phyloP scores from a whole-genome alignment of 371 early-diverging fungal genomes.

The Rhizomucor miehei region DNA sequence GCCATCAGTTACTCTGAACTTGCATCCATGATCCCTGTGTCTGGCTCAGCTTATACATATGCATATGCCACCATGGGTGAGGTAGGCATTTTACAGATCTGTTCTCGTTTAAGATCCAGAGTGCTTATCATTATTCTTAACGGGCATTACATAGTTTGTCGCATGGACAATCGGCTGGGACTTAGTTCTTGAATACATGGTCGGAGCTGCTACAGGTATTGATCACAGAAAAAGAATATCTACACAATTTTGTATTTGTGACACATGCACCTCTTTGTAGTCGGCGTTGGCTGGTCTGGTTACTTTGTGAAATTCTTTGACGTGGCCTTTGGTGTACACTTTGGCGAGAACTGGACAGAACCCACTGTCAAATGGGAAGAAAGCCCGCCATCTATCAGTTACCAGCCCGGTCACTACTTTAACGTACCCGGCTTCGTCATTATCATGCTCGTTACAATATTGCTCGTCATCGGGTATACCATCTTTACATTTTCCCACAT shows the following conservation, averaged over 20 bases:
- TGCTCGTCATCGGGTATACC: conserved; percentile 62
- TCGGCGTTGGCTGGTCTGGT: conserved; percentile 74
- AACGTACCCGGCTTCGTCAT: conserved; percentile 77
- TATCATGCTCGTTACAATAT: conserved; percentile 51
- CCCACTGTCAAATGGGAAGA: conserved; percentile 65
- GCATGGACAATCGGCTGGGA: conserved; percentile 89
- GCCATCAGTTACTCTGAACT: conserved; percentile 82
- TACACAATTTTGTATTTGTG: too few species aligned
- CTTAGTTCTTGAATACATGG: conserved; percentile 80
- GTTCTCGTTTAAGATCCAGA: neutral
- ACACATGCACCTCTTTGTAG: conserved; percentile 4
- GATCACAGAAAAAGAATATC: too few species aligned
- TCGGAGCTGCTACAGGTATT: conserved; percentile 71
- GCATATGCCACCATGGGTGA: conserved; percentile 85
- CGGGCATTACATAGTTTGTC: conserved; percentile 37
- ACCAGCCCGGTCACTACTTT: conserved; percentile 53
- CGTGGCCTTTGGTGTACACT: conserved; percentile 50
- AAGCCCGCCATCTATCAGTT: conserved; percentile 31
- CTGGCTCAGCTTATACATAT: conserved; percentile 84
- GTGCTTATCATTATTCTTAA: neutral
- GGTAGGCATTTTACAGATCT: conserved; percentile 11
- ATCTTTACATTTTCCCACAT: neutral
- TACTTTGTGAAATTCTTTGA: conserved; percentile 70
- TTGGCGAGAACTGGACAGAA: conserved; percentile 50
- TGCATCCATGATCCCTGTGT: conserved; percentile 80